Evolutionary conservation across 371 early-diverging fungal genomes (phyloP), one percentile per base, ranked within the genome.

Genomic region (Circinella minor): DNA sequence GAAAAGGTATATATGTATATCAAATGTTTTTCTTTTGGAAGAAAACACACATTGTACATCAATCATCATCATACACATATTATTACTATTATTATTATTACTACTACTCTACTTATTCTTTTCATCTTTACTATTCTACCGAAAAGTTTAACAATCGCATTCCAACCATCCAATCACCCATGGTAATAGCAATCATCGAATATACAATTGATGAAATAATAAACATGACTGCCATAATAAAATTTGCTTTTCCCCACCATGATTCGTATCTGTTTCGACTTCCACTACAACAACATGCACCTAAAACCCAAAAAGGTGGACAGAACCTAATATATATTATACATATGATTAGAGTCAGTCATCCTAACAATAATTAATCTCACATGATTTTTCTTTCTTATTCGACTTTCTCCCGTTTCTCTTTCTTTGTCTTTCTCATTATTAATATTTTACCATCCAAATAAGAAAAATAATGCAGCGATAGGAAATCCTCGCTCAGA

Each of bases 221-320:
- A 43, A 75, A 60, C 20, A 75, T 46, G 0, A 75, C 57, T 3
- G 69, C 71, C 75, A 75, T 75, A 36, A 69, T 63, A 20, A 71
- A 63, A 47, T 75, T 69, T 17, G 68, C 68, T 27, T 66, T 68
- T n/a, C 67, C 67, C 75, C 75, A 75, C 71, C 71, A 75, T 13
- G 67, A 55, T 62, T 75, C 75, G 49, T 75, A 75, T 14, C 67
- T 68, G 49, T 75, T 75, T 34, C 71, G 66, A 39, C 75, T 68
- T 34, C 68, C 74, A 18, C 65, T 67, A 34, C 75, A 75, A 38
- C 75, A 75, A 39, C 75, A 75, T 18, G 75, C 75, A 27, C 75
- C 75, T 14, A 75, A 39, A 1, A 75, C 63, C 75, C 75, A 75
- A 37, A 71, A 43, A 3, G 66, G 69, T 11, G 75, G 75, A 46